phyloP scores from a whole-genome alignment of 495 filamentous ascomycete species.

The Pseudoneurospora amorphoporcata region DNA sequence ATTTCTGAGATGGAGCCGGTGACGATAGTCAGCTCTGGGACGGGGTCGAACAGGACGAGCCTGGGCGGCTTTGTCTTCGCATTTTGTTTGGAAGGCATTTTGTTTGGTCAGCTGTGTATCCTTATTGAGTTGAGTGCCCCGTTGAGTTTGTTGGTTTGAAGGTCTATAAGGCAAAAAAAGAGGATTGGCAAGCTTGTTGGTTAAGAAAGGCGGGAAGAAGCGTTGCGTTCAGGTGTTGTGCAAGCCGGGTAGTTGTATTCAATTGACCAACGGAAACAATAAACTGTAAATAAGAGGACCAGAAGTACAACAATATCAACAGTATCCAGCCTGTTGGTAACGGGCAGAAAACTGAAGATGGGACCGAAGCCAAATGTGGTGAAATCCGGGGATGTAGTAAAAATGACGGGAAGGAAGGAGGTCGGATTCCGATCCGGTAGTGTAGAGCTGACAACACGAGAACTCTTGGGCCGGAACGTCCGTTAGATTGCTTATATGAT shows the following conservation, averaged over 20 bases:
- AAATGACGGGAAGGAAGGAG: not conserved
- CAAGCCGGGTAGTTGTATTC: not conserved
- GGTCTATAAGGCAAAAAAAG: not conserved
- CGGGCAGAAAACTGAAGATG: not conserved
- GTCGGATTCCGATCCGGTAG: not conserved
- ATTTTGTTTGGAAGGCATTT: not conserved
- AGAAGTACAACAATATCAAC: not conserved
- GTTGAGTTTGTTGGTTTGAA: not conserved
- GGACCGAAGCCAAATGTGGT: not conserved
- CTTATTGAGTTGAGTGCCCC: not conserved
- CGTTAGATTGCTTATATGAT: not conserved
- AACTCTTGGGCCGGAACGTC: not conserved
- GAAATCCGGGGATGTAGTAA: not conserved
- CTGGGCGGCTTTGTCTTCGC: not conserved
- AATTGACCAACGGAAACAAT: not conserved
- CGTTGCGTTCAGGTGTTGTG: not conserved
- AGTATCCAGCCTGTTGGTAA: not conserved
- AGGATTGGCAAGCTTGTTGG: not conserved
- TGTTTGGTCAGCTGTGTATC: not conserved
- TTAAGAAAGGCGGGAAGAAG: not conserved
- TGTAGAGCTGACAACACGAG: not conserved
- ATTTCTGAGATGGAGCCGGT: not conserved
- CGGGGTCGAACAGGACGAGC: not conserved
- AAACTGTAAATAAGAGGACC: not conserved
- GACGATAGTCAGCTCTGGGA: not conserved